Evolutionary conservation across 2,329 filamentous ascomycete species (phyloP).

Genomic region (Aspergillus intermedius): DNA sequence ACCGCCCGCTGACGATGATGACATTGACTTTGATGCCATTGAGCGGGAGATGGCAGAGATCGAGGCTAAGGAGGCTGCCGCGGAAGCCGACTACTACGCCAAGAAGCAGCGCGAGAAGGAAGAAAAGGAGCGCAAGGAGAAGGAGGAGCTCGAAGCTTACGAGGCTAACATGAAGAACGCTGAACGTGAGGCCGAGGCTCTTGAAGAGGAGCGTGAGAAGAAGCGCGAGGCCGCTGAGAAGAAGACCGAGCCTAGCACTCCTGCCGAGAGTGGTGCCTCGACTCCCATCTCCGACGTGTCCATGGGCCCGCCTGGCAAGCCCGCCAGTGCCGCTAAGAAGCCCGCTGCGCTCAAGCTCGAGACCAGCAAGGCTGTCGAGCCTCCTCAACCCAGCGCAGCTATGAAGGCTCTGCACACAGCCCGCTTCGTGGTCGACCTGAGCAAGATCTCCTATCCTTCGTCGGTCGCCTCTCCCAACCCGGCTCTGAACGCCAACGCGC

Average conservation of each 20-base stretch:
- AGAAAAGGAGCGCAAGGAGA: constrained; percentile 40
- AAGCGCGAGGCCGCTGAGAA: constrained; percentile 29
- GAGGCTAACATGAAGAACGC: constrained; percentile 45
- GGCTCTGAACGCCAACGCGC: constrained; percentile 69
- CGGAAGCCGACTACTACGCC: constrained; percentile 50
- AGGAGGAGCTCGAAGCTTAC: constrained; percentile 39
- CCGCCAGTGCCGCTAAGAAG: constrained; percentile 62
- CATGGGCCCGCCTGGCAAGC: constrained; percentile 48
- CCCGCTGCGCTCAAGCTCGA: constrained; percentile 83
- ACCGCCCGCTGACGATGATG: constrained; percentile 31
- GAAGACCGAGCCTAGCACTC: constrained; percentile 35
- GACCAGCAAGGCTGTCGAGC: constrained; percentile 79
- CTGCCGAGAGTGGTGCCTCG: constrained; percentile 39
- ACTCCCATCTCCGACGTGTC: constrained; percentile 42
- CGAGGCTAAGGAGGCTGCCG: constrained; percentile 41
- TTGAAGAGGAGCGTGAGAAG: constrained; percentile 38
- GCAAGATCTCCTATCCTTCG: constrained; percentile 71
- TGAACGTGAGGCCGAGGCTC: constrained; percentile 43
- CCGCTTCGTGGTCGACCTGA: constrained; percentile 74
- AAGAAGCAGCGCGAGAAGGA: constrained; percentile 73
- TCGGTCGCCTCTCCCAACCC: constrained; percentile 87
- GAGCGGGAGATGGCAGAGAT: constrained; percentile 42
- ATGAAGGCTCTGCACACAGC: constrained; percentile 90
- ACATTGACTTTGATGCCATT: constrained; percentile 42
- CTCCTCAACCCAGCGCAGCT: constrained; percentile 85